Evolutionary conservation across 1,284 basidiomycete genomes (phyloP).

Genomic region (Ustilago lituana): DNA sequence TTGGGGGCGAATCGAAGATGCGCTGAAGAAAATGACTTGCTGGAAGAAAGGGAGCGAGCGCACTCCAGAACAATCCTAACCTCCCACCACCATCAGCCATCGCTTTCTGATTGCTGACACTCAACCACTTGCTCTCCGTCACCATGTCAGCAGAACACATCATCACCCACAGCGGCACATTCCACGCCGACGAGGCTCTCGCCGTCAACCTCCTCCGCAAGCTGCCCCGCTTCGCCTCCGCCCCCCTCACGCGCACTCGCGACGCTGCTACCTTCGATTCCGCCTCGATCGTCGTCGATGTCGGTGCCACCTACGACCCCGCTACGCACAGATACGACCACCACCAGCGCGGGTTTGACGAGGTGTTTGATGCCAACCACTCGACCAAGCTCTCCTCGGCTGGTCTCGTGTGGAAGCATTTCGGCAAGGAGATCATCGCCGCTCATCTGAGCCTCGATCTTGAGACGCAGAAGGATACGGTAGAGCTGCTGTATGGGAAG

Average conservation of each 20-base stretch:
- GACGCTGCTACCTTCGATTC: constrained; percentile 81
- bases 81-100: too few species aligned
- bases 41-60: neutral
- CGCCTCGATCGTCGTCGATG: constrained; percentile 97
- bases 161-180: constrained; percentile 88
- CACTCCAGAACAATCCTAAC: too few species aligned
- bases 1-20: too few species aligned
- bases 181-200: constrained; percentile 95
- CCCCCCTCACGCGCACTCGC: constrained; percentile 71
- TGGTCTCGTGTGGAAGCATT: constrained; percentile 83
- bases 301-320: constrained; percentile 90
- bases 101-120: neutral
- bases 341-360: constrained; percentile 91
- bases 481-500: constrained; percentile 84
- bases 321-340: constrained; percentile 86
- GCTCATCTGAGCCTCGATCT: constrained; percentile 72
- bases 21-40: constrained; percentile 1
- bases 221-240: constrained; percentile 77
- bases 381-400: constrained; percentile 90
- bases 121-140: neutral
- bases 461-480: constrained; percentile 72
- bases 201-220: constrained; percentile 89
- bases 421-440: constrained; percentile 86
- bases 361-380: constrained; percentile 83
- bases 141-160: constrained; percentile 49